Base-by-base conservation (phyloP, 148 eudicot genomes). In the Cornus kousa region DNA sequence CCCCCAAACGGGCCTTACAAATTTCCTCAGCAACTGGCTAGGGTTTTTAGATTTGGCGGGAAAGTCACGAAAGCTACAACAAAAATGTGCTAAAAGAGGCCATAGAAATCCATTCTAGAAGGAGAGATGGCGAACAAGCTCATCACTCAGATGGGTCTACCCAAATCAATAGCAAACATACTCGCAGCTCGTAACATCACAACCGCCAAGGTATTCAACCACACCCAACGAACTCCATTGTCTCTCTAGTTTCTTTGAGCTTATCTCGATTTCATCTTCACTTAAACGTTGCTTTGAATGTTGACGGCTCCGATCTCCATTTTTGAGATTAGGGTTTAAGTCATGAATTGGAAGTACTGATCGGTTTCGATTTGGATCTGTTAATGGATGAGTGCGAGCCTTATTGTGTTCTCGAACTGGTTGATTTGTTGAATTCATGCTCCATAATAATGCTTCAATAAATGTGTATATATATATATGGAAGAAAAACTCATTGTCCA, bases 81-180 rank as follows among this genome's bases (percentile, higher is more conserved):
- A 17, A 19, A 19, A 20, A 17, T 62, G 66, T 1, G 8, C 23
- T 62, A 6, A 4, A 7, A 20, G 24, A 17, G 66, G 6, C 9
- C 23, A 62, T 19, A 14, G 64, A 57, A n/a, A 62, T 53, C 59
- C 4, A 53, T 53, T 53, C 48, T 4, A 43, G 48, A 7, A 7
- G 6, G 66, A 62, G 66, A 62, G 66, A 62, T 62, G 66, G 66
- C 66, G 66, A 62, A 62, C 66, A 62, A 62, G 66, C 66, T 62
- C 7, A 62, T 62, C 23, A 62, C 24, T 62, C 24, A 62, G 66
- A 62, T 62, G 66, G 66, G 66, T 62, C 23, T 62, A 9, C 66
- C 66, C 22, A 62, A 62, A 62, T 62, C 66, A 62, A 62, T 62
- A 0, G 23, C 66, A 7, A 62, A 62, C 66, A 62, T 62, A 19